Conservation (phyloP, 306 rosid genomes). For the Urtica urens region DNA sequence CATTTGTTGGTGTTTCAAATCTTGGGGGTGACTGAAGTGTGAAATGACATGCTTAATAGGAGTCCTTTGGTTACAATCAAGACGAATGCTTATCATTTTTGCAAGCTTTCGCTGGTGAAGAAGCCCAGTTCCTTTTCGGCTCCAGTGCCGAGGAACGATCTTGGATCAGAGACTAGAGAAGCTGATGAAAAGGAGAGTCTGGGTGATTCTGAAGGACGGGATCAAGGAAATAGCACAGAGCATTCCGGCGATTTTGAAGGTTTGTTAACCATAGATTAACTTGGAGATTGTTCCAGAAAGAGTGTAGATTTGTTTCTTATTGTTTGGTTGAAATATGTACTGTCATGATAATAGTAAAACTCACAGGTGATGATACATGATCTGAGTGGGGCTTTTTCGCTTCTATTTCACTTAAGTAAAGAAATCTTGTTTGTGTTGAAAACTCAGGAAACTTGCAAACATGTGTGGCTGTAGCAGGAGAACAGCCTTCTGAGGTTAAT, state of each 20-base stretch:
- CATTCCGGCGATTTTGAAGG: conserved; percentile 35
- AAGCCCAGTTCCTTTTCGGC: conserved; percentile 25
- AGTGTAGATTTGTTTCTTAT: no score
- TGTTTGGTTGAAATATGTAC: no score
- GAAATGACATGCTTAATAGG: conserved; percentile 25
- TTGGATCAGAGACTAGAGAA: conserved; percentile 21
- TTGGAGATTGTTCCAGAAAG: no score
- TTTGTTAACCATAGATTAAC: no score
- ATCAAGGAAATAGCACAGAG: conserved; percentile 19
- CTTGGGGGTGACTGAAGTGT: background rate
- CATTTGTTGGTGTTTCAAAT: background rate
- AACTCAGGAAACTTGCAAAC: no score
- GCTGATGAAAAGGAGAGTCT: conserved; percentile 14
- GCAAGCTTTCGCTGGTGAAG: conserved; percentile 74
- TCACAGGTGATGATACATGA: no score
- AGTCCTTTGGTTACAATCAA: conserved; percentile 50
- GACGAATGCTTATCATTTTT: conserved; percentile 79
- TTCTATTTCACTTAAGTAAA: no score
- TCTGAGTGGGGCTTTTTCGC: no score
- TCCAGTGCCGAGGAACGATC: conserved; percentile 7
- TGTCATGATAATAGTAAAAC: no score
- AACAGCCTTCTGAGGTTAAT: conserved; percentile 62
- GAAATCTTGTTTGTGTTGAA: no score
- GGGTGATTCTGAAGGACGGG: conserved; percentile 17
- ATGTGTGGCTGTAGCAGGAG: conserved; percentile 69